phyloP scores from a whole-genome alignment of 768 basidiomycete genomes.

The Phylloporus arenicola region DNA sequence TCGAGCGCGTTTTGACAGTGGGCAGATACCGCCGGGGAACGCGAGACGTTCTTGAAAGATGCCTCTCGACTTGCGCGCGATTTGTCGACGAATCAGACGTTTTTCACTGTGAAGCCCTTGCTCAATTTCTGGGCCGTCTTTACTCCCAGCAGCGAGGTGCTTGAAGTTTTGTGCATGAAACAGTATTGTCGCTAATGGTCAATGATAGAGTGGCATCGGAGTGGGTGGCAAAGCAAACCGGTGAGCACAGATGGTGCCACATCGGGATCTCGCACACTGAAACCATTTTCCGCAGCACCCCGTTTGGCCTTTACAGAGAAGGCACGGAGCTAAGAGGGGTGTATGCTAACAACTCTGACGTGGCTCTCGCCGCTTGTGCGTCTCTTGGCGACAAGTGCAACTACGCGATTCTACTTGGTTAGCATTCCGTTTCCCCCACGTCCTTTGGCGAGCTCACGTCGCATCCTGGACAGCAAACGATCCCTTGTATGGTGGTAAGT shows the following conservation, averaged over 20 bases:
- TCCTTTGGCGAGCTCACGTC: slow-evolving; percentile 5
- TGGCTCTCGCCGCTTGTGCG: slow-evolving; percentile 62
- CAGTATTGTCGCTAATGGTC: slow-evolving; percentile 6
- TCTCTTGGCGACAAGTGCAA: slow-evolving; percentile 62
- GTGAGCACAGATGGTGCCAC: slow-evolving; percentile 32
- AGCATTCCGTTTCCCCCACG: slow-evolving; percentile 11
- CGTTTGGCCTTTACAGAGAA: slow-evolving; percentile 70
- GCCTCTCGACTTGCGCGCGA: slow-evolving; percentile 62
- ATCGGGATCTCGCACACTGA: slow-evolving; percentile 1
- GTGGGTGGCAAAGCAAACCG: slow-evolving; percentile 63
- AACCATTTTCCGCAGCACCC: slow-evolving; percentile 43
- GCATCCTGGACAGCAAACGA: slow-evolving; percentile 54
- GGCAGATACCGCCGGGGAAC: slow-evolving; percentile 52
- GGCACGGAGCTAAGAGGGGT: slow-evolving; percentile 74
- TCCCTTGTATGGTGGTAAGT: slow-evolving; percentile 69
- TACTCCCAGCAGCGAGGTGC: slow-evolving; percentile 66
- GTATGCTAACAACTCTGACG: slow-evolving; percentile 62
- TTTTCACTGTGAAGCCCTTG: slow-evolving; percentile 67
- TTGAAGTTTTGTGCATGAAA: slow-evolving; percentile 18
- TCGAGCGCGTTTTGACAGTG: background rate
- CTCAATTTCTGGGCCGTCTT: slow-evolving; percentile 83
- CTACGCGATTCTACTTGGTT: slow-evolving; percentile 72
- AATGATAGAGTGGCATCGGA: slow-evolving; percentile 59
- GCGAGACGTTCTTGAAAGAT: slow-evolving; percentile 60
- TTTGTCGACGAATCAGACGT: slow-evolving; percentile 69